Evolutionary conservation across 768 basidiomycete genomes (phyloP).

Genomic region (Lentinula aciculospora): DNA sequence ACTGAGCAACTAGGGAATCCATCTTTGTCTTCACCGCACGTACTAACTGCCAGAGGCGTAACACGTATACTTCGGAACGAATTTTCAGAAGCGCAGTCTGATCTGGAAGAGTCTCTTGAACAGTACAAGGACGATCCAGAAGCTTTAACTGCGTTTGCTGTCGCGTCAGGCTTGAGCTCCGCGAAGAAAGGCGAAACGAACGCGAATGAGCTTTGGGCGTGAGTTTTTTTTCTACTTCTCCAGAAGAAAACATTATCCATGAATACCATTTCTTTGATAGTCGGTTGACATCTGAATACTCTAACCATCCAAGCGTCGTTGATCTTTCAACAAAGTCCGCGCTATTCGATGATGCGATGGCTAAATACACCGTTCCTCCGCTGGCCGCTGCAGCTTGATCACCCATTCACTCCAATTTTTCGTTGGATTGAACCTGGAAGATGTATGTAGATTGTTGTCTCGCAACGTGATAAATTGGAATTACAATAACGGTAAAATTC

Average conservation of each 20-base stretch:
- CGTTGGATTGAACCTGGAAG: not conserved
- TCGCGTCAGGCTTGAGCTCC: conserved; percentile 51
- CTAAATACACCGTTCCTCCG: conserved; percentile 59
- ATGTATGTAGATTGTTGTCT: not conserved
- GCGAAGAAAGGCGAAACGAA: conserved; percentile 55
- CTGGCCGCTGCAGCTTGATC: conserved; percentile 21
- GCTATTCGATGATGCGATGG: conserved; percentile 56
- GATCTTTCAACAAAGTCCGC: conserved; percentile 57
- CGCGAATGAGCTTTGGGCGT: conserved; percentile 62
- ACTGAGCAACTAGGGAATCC: conserved; percentile 82
- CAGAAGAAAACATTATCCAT: too few species aligned
- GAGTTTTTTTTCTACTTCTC: conserved; percentile 21
- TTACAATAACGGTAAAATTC: too few species aligned
- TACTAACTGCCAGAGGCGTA: conserved; percentile 76
- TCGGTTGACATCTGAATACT: conserved; percentile 42
- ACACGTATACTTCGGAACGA: conserved; percentile 76
- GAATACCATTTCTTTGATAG: too few species aligned
- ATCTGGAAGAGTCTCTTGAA: conserved; percentile 68
- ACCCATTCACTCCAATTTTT: not conserved
- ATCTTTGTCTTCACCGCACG: conserved; percentile 64
- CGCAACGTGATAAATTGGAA: too few species aligned
- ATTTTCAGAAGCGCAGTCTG: conserved; percentile 69
- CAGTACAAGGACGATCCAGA: conserved; percentile 58
- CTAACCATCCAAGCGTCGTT: conserved; percentile 62
- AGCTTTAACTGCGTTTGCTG: conserved; percentile 60